Percentiles rank a stretch among this genome's conserved stretches.
These are phyloP conservation scores for Sphenostylis stenocarpa DNA, from an alignment of 306 rosid species.

Conservation along the genomic window DNA sequence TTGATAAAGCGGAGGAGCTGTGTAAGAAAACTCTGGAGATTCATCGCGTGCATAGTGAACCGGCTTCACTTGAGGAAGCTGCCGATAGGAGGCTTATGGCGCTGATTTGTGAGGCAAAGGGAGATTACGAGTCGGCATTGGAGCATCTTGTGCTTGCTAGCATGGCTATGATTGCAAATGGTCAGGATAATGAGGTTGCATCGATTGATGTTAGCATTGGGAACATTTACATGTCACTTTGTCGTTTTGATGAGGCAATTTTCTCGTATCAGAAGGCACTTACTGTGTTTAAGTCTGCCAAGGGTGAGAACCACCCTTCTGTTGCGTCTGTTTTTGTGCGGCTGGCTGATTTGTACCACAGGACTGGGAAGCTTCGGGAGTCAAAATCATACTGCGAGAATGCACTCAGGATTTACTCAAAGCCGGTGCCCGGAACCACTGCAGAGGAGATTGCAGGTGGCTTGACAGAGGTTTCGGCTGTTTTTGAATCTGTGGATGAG, in stretches of 20 bases:
- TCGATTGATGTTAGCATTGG: conserved; percentile 96
- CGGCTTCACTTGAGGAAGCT: conserved; percentile 97
- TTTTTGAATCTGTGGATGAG: conserved; percentile 92
- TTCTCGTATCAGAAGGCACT: conserved; percentile 99
- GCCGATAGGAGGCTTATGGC: conserved; percentile 96
- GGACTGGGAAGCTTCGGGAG: conserved; percentile 94
- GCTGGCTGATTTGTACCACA: conserved; percentile 92
- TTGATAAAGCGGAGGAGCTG: conserved; percentile 89
- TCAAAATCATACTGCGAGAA: conserved; percentile 96
- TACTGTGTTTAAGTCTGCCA: conserved; percentile 85
- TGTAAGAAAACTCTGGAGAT: conserved; percentile 91
- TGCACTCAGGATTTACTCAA: conserved; percentile 84
- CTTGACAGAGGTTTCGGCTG: conserved; percentile 89
- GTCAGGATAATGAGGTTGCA: conserved; percentile 90
- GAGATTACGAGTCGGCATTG: conserved; percentile 82
- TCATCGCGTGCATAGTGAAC: conserved; percentile 88
- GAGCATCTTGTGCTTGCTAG: conserved; percentile 99
- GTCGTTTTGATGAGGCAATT: conserved; percentile 95
- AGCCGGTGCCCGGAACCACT: conserved; percentile 95
- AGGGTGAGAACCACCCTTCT: conserved; percentile 90
- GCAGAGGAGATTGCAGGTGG: conserved; percentile 91
- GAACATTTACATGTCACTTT: conserved; percentile 87
- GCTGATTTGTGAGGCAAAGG: conserved; percentile 84
- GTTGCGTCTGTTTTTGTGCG: conserved; percentile 93
- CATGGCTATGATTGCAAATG: conserved; percentile 98